Evolutionary conservation across 257 asterid species (phyloP).

Genomic region (Ophiorrhiza pumila): DNA sequence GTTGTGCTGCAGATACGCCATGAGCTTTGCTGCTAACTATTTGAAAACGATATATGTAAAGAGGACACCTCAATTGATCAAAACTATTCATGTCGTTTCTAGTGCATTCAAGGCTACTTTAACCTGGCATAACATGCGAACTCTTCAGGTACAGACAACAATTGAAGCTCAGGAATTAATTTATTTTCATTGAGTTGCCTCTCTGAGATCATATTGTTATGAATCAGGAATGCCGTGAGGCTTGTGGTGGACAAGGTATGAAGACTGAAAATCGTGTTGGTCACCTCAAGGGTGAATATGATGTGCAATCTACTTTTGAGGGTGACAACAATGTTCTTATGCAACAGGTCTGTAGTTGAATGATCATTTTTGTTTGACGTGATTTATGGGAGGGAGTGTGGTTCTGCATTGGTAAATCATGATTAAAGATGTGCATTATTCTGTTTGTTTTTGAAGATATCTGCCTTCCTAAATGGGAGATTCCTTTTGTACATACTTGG

Average conservation of each 20-base stretch:
- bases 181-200: constrained; percentile 7
- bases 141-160: constrained; percentile 70
- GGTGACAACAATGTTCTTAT: constrained; percentile 96
- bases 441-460: neutral
- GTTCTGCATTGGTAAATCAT: neutral
- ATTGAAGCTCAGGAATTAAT: neutral
- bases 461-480: neutral
- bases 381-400: neutral
- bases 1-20: constrained; percentile 65
- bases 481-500: neutral
- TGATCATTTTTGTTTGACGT: neutral
- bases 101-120: constrained; percentile 84
- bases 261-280: constrained; percentile 94
- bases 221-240: constrained; percentile 93
- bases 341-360: constrained; percentile 72
- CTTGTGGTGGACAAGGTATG: constrained; percentile 96
- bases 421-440: neutral
- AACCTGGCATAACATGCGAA: constrained; percentile 95
- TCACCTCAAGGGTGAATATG: constrained; percentile 85
- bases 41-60: constrained; percentile 62
- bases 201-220: constrained; percentile 19
- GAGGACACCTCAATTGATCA: constrained; percentile 77
- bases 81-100: constrained; percentile 83
- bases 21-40: constrained; percentile 80
- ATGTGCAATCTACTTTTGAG: constrained; percentile 95